Percentiles rank a stretch among this genome's conserved stretches.
Conservation (phyloP, 2,329 filamentous ascomycete species). For the Fusarium sp. region DNA sequence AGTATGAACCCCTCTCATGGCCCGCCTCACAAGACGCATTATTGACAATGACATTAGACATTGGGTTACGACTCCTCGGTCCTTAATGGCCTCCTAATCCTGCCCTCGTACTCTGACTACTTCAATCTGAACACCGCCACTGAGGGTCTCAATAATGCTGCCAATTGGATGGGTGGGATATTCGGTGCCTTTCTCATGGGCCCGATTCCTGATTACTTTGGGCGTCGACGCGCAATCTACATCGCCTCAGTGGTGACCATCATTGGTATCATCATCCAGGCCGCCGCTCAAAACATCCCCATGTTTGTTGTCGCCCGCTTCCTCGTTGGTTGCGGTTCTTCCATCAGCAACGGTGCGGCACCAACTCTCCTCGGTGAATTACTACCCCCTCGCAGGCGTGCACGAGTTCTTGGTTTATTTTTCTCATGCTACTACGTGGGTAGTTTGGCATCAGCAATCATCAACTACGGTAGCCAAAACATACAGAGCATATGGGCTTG, state of each 20-base stretch:
- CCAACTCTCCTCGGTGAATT: constrained; percentile 1
- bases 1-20: not conserved
- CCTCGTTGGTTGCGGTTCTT: not conserved
- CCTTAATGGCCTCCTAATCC: not conserved
- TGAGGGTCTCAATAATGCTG: constrained; percentile 8
- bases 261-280: constrained; percentile 1
- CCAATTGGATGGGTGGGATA: constrained; percentile 9
- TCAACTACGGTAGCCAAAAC: constrained; percentile 8
- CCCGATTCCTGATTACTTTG: not conserved
- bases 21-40: not conserved
- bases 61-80: not conserved
- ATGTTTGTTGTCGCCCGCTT: constrained; percentile 7
- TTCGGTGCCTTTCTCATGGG: constrained; percentile 9
- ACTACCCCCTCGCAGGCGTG: not conserved
- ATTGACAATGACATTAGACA: not conserved
- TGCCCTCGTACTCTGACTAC: constrained; percentile 3
- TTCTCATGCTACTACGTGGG: constrained; percentile 9
- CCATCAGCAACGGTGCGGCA: not conserved
- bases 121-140: constrained; percentile 1
- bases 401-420: not conserved
- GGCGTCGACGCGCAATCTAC: constrained; percentile 8
- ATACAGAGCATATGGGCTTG: constrained; percentile 1
- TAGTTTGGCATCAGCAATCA: not conserved
- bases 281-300: not conserved
- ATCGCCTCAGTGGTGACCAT: not conserved